Percentiles rank a stretch among this genome's conserved stretches.
These are phyloP conservation scores for Phlyctochytrium bullatum DNA, from an alignment of 192 early-diverging fungal species.

Conservation along the genomic window DNA sequence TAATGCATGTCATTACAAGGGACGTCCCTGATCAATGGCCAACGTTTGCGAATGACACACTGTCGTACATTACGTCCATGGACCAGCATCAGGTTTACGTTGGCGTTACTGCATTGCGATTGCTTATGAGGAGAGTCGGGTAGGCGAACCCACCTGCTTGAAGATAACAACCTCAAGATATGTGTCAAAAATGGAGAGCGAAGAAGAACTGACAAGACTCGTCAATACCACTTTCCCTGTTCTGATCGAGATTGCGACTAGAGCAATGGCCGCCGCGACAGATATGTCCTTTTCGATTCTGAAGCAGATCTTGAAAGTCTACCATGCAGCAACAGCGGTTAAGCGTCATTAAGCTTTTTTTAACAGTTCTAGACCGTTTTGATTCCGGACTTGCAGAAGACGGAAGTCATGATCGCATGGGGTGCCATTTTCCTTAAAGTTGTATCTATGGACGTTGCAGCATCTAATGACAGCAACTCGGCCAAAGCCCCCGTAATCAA, in stretches of 20 bases:
- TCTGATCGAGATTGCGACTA: background rate
- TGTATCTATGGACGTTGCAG: conserved; percentile 1
- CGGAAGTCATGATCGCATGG: conserved; percentile 78
- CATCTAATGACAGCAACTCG: conserved; percentile 62
- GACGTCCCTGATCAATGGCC: conserved; percentile 84
- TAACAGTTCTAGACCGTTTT: conserved; percentile 41
- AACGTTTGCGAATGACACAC: conserved; percentile 64
- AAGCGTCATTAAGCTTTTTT: background rate
- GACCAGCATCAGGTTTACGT: conserved; percentile 68
- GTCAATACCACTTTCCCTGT: background rate
- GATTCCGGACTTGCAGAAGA: conserved; percentile 60
- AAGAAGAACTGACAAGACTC: background rate
- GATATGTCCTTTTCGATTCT: background rate
- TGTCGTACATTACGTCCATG: conserved; percentile 60
- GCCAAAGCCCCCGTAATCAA: conserved; percentile 88
- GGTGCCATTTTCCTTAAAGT: conserved; percentile 81
- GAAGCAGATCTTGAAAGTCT: conserved; percentile 20
- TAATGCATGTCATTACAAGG: conserved; percentile 69
- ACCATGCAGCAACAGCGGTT: conserved; percentile 67
- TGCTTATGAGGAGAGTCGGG: conserved; percentile 58
- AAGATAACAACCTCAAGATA: background rate
- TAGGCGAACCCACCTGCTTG: background rate
- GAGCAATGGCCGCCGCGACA: conserved; percentile 41
- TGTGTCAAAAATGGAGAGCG: background rate
- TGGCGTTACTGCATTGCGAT: conserved; percentile 75